Evolutionary conservation across 2,329 filamentous ascomycete species (phyloP).

Genomic region (Paramyrothecium sp.): DNA sequence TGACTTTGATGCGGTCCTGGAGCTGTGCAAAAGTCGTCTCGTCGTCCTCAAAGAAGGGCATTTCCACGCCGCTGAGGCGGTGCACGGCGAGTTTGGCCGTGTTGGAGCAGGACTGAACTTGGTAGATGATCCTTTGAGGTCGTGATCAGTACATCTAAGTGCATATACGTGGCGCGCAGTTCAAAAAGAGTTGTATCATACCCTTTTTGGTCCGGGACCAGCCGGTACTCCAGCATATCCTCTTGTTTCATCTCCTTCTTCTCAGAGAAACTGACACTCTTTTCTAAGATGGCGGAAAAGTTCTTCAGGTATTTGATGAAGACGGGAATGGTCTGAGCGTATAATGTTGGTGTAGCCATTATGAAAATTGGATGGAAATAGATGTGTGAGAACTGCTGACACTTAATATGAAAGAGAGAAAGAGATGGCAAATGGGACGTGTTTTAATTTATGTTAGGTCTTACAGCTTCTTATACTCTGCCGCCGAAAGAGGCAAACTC

Average conservation of each 20-base stretch:
- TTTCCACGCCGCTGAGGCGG: conserved; percentile 8
- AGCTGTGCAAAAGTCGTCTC: conserved; percentile 28
- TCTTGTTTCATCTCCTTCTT: conserved; percentile 3
- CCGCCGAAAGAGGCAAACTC: too few species aligned
- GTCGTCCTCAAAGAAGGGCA: conserved; percentile 14
- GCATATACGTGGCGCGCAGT: not conserved
- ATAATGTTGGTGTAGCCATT: not conserved
- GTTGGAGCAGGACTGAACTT: conserved; percentile 16
- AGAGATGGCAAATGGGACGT: too few species aligned
- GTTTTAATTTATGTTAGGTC: too few species aligned
- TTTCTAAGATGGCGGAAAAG: not conserved
- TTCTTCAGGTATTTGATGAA: conserved; percentile 1
- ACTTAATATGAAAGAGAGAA: too few species aligned
- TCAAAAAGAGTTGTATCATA: not conserved
- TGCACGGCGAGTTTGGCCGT: conserved; percentile 15
- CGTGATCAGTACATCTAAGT: not conserved
- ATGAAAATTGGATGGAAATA: too few species aligned
- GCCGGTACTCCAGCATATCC: conserved; percentile 15
- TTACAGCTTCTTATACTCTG: too few species aligned
- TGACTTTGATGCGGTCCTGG: conserved; percentile 21
- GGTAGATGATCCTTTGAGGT: conserved; percentile 11
- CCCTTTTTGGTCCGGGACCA: conserved; percentile 17
- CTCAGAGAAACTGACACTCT: not conserved
- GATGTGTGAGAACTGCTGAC: too few species aligned
- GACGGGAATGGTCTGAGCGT: not conserved